Evolutionary conservation across 2,329 filamentous ascomycete genomes (phyloP).

Genomic region (Immersiporthe knoxdaviesiana): DNA sequence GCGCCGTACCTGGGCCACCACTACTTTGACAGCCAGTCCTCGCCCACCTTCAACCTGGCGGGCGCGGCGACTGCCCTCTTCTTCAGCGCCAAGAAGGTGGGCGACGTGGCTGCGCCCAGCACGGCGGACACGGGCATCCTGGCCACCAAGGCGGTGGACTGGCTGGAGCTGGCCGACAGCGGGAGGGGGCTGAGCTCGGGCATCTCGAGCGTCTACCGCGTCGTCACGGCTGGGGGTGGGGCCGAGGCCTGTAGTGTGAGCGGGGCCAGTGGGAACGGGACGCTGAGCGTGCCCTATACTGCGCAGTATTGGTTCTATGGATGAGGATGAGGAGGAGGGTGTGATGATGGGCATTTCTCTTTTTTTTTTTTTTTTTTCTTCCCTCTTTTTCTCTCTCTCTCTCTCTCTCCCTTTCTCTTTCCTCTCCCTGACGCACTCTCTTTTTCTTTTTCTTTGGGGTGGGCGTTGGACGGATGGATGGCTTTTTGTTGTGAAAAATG

Average conservation of each 20-base stretch:
- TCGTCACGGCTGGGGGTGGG: conserved; percentile 56
- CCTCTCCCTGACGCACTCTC: background rate
- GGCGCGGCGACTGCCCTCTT: conserved; percentile 42
- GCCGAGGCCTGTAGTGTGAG: conserved; percentile 47
- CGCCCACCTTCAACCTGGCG: conserved; percentile 64
- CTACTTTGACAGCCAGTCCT: conserved; percentile 61
- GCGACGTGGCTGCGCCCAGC: conserved; percentile 55
- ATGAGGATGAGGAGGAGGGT: conserved; percentile 5
- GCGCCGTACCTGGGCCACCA: conserved; percentile 63
- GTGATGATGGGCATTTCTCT: too few species aligned
- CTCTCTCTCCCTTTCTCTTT: background rate
- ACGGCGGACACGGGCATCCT: conserved; percentile 50
- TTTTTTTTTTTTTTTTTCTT: background rate
- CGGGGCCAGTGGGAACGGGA: conserved; percentile 44
- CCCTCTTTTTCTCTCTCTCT: background rate
- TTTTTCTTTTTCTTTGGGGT: background rate
- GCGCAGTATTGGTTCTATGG: conserved; percentile 64
- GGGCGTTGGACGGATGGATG: background rate
- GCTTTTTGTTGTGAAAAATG: background rate
- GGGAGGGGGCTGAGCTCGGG: conserved; percentile 37
- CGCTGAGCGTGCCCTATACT: conserved; percentile 56
- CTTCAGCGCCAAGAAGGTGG: conserved; percentile 53
- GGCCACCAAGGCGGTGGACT: conserved; percentile 56
- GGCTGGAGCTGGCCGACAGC: conserved; percentile 51
- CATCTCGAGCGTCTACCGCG: conserved; percentile 55